Percentiles rank a stretch among this genome's conserved stretches.
phyloP scores from a whole-genome alignment of 495 filamentous ascomycete species.

The Parathielavia hyrcaniae region DNA sequence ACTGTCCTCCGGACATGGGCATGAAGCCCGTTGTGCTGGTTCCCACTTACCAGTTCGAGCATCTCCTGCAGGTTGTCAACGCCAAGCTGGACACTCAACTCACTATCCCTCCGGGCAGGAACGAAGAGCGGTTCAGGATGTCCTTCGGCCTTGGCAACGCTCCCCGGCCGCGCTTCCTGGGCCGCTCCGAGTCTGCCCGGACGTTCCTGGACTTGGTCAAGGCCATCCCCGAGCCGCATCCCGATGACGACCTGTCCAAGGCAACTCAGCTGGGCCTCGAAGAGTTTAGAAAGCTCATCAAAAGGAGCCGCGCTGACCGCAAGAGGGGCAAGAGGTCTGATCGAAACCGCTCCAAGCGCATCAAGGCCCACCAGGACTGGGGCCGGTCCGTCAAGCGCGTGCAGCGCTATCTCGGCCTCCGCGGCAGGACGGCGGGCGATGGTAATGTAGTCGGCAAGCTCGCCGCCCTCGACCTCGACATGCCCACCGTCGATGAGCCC shows the following conservation, averaged over 20 bases:
- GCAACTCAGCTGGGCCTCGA: conserved; percentile 14
- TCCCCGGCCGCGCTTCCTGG: conserved; percentile 59
- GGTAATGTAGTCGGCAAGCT: neutral
- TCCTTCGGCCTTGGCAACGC: conserved; percentile 51
- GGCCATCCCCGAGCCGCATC: conserved; percentile 23
- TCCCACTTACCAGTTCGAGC: conserved; percentile 54
- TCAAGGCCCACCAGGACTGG: conserved; percentile 43
- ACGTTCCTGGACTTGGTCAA: conserved; percentile 32
- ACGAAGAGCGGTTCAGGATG: conserved; percentile 47
- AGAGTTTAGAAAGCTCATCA: conserved; percentile 11
- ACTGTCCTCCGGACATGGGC: conserved; percentile 40
- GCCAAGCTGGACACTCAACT: conserved; percentile 41
- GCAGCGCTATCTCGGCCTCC: conserved; percentile 65
- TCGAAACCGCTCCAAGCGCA: conserved; percentile 41
- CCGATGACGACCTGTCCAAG: conserved; percentile 21
- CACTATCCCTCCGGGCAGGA: conserved; percentile 44
- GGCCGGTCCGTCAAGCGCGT: conserved; percentile 50
- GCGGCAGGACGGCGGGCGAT: conserved; percentile 22
- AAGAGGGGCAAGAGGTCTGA: conserved; percentile 30
- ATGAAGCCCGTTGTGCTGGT: conserved; percentile 56
- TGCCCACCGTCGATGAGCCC: conserved; percentile 38
- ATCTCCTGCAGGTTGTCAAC: conserved; percentile 57
- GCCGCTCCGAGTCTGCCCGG: conserved; percentile 40
- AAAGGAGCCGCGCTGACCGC: conserved; percentile 21
- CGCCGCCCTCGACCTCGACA: conserved; percentile 17